Conservation (phyloP, 495 filamentous ascomycete species). For the Wilcoxina mikolae region DNA sequence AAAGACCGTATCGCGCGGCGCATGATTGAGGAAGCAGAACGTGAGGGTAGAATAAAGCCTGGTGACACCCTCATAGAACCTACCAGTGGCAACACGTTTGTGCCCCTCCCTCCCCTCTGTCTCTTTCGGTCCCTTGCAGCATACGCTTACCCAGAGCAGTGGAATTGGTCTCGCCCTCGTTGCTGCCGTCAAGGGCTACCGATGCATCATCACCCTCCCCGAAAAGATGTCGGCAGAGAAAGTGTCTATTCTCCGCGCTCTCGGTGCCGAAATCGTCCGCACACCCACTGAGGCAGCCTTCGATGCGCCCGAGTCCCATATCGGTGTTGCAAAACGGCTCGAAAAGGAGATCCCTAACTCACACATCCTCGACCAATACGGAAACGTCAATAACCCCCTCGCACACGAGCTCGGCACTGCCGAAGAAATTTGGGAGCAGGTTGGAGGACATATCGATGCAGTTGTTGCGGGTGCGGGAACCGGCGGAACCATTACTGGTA, state of each 20-base stretch:
- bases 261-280: constrained; percentile 93
- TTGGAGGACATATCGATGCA: constrained; percentile 65
- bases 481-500: constrained; percentile 84
- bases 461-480: constrained; percentile 89
- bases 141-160: constrained; percentile 29
- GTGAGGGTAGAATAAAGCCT: constrained; percentile 80
- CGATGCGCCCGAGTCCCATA: constrained; percentile 90
- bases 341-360: constrained; percentile 93
- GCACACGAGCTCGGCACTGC: constrained; percentile 93
- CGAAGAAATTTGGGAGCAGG: constrained; percentile 91
- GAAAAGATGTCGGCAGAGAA: constrained; percentile 99
- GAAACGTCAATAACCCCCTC: constrained; percentile 76
- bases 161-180: constrained; percentile 92
- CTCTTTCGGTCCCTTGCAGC: not conserved
- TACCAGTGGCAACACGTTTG: constrained; percentile 87
- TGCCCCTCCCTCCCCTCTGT: constrained; percentile 7
- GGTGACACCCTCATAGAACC: constrained; percentile 96
- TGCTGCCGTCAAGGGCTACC: constrained; percentile 89
- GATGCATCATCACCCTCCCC: constrained; percentile 93
- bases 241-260: constrained; percentile 77
- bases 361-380: constrained; percentile 93
- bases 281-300: constrained; percentile 92
- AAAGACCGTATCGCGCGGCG: constrained; percentile 94
- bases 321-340: constrained; percentile 78
- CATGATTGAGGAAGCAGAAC: constrained; percentile 96